Evolutionary conservation across 169 alveolate species (phyloP), one percentile per base, ranked within the genome.

Genomic region (Babesia ovata): DNA sequence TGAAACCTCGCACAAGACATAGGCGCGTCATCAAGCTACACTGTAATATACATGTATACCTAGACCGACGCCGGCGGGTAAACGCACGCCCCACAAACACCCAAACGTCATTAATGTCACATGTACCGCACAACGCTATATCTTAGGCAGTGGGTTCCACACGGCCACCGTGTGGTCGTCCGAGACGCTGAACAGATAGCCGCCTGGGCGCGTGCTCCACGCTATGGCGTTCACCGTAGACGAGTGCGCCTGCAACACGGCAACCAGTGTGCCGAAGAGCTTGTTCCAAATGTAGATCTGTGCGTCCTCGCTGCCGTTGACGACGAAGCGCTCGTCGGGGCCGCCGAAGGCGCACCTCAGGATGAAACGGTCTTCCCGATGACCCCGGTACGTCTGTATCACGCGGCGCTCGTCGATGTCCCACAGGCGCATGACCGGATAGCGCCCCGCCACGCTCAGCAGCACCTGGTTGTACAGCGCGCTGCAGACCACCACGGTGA

Each of bases 241-340:
- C 6, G 95, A 88, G 70, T 93, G 96, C 17, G 92, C 94, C 53
- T 72, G 63, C 39, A 92, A 75, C 13, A 86, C 93, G 57, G 84
- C 82, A 44, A 91, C 77, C 53, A 91, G 89, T 48, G 89, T 79
- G 21, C 95, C 95, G 77, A 90, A 88, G 0, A 91, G 63, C 72
- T 86, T 86, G 63, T 86, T 91, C 96, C 96, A 93, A 44, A 93
- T 90, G 78, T 91, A 91, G n/a, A 93, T 86, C 76, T 89, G 89
- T n/a, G 92, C 84, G 61, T 93, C 95, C 69, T 93, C 96, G 48
- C 95, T 91, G 33, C 96, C 96, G 62, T 94, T 78, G 58, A 91
- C 82, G 28, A 93, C 94, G 59, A 81, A 92, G 46, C 84, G 79
- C 75, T 93, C 95, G 44, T 70, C 67, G 33, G 86, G 89, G 21